Evolutionary conservation across 345 rosid species (phyloP), one percentile per base, ranked within the genome.

Genomic region (Erodium maritimum): DNA sequence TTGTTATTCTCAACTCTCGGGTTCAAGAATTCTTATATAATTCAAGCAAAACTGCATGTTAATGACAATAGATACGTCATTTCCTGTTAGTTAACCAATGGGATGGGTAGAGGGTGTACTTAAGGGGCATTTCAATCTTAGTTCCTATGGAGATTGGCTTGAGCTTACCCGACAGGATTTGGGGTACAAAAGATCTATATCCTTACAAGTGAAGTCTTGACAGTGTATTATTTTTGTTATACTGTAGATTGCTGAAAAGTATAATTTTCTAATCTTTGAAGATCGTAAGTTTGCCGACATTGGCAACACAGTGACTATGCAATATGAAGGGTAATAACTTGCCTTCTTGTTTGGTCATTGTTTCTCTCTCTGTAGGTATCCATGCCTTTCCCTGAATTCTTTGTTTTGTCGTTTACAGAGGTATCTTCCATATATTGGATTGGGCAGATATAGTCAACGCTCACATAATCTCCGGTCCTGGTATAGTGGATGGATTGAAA

Each of bases 251-350:
- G 99, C 99, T 61, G 95, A 93, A 20, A 83, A 80, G 70, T 75
- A 85, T 61, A 84, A 89, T 57, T 93, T 93, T 74, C 70, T 93
- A 66, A 80, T 93, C 54, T 93, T 93, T 69, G 99, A 93, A 65
- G 99, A 93, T 71, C 89, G 99, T 17, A 93, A 93, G 78, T 93
- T 89, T 78, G 99, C 97, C 4, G 99, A 89, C 71, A 93, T 93
- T 73, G 99, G 99, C 54, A 89, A 93, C 82, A 93, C 99, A 0
- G 97, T 93, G 67, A 87, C 99, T 5, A 83, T 93, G 99, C 97
- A 93, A 73, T 87, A 85, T 67, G 99, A 89, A 82, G 91, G 96
- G 99, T 89, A 70, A 67, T 57, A 11, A 4, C 37, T 23, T 6
- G 60, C n/a, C 42, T 17, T 21, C 21, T 58, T 12, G 50, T 19